These are phyloP conservation scores for Coemansia sp. DNA, from an alignment of 192 early-diverging fungal species.

Conservation along the genomic window DNA sequence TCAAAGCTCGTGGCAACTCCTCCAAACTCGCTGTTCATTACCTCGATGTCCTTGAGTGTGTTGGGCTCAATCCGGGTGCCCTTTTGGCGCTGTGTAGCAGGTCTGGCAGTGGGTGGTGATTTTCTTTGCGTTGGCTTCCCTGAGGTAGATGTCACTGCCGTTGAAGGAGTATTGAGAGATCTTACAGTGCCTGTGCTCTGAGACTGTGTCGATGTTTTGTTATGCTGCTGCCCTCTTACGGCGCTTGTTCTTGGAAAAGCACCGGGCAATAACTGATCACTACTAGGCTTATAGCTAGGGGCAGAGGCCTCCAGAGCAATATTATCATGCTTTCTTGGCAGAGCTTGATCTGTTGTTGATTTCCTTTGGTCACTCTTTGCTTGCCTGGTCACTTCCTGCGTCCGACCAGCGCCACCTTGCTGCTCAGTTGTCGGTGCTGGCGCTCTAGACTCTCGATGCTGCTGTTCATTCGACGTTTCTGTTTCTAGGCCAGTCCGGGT, in stretches of 20 bases:
- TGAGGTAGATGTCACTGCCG: background rate
- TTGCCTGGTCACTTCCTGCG: slow-evolving; percentile 32
- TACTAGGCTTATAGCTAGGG: slow-evolving; percentile 17
- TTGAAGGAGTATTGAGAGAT: background rate
- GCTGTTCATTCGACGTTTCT: background rate
- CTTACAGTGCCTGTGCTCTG: background rate
- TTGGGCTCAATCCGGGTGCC: background rate
- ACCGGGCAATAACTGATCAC: slow-evolving; percentile 16
- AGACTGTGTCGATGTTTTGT: background rate
- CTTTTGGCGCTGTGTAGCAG: background rate
- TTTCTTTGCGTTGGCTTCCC: background rate
- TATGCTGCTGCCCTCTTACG: background rate
- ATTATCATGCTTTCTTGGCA: background rate
- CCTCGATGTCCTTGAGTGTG: slow-evolving; percentile 4
- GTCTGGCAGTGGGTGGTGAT: background rate
- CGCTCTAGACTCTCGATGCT: slow-evolving; percentile 24
- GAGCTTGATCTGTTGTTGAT: slow-evolving; percentile 6
- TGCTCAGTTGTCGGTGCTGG: slow-evolving; percentile 37
- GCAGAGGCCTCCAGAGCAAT: background rate
- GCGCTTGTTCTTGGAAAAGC: slow-evolving; percentile 12
- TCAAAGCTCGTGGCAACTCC: slow-evolving; percentile 23
- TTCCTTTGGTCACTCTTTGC: slow-evolving; percentile 27
- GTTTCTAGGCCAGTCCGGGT: background rate
- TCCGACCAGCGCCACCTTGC: slow-evolving; percentile 24
- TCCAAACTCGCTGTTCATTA: background rate